phyloP scores from a whole-genome alignment of 768 basidiomycete genomes.

The Pleurotus djamor region DNA sequence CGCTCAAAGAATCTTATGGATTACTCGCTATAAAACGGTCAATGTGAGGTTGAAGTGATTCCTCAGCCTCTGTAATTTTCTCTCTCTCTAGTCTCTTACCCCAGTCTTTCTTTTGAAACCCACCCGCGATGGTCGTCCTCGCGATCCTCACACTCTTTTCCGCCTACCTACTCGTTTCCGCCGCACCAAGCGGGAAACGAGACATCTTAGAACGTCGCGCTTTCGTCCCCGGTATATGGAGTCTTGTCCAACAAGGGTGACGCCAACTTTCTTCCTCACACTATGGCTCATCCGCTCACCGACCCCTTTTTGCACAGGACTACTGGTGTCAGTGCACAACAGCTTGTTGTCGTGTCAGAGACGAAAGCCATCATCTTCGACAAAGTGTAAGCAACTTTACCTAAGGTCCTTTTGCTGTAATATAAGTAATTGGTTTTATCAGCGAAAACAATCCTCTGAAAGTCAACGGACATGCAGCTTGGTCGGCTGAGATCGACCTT shows the following conservation, averaged over 20 bases:
- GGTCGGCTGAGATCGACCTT: conserved; percentile 42
- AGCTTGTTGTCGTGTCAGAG: conserved; percentile 17
- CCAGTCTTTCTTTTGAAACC: conserved; percentile 1
- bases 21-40: neutral
- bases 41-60: neutral
- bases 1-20: too few relatives aligned
- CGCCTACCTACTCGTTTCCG: neutral
- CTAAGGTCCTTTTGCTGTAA: neutral
- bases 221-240: conserved; percentile 7
- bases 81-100: neutral
- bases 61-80: neutral
- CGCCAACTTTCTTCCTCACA: neutral
- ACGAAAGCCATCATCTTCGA: conserved; percentile 19
- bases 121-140: neutral
- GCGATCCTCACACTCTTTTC: neutral
- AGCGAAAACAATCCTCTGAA: conserved; percentile 34
- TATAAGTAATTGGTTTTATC: neutral
- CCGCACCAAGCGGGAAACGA: neutral
- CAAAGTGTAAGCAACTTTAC: conserved; percentile 14
- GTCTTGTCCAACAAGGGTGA: conserved; percentile 11
- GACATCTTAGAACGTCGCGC: neutral
- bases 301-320: conserved; percentile 9
- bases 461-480: conserved; percentile 40
- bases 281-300: neutral
- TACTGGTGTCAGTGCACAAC: conserved; percentile 19